Percentiles rank a stretch among this genome's conserved stretches.
phyloP scores from a whole-genome alignment of 768 basidiomycete genomes.

The Podaxis sp. region DNA sequence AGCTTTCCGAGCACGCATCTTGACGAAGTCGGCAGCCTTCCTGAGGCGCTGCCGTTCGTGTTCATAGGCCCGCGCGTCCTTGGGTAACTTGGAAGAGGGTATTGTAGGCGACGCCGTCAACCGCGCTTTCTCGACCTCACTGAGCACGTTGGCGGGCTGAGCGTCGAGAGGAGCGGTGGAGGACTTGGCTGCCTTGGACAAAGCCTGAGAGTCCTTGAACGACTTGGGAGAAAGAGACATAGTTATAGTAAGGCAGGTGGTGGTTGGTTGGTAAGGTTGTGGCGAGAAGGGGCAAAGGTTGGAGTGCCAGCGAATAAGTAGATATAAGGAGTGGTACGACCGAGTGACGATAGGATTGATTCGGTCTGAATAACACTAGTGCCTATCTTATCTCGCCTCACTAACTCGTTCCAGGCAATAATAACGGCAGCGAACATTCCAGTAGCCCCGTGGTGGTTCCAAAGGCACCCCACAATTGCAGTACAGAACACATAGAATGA shows the following conservation, averaged over 20 bases:
- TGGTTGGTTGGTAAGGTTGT: not conserved
- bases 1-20: conserved; percentile 19
- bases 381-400: conserved; percentile 13
- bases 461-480: not conserved
- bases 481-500: not conserved
- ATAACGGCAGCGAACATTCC: conserved; percentile 5
- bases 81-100: conserved; percentile 6
- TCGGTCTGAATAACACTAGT: conserved; percentile 4
- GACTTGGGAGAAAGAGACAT: conserved; percentile 13
- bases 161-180: not conserved
- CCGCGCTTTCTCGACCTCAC: conserved; percentile 1
- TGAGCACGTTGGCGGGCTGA: not conserved
- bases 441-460: not conserved
- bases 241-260: not conserved
- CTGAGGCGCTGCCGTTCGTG: conserved; percentile 19
- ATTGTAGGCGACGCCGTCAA: not conserved
- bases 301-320: conserved; percentile 13
- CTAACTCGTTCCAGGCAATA: conserved; percentile 9
- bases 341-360: conserved; percentile 4
- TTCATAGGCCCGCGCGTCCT: conserved; percentile 17
- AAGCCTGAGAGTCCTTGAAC: conserved; percentile 5
- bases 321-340: conserved; percentile 13
- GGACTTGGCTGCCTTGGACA: not conserved
- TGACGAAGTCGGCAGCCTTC: conserved; percentile 20
- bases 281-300: conserved; percentile 2